Percentiles rank a stretch among this genome's conserved stretches.
Evolutionary conservation across 805 yeast genomes (phyloP).

Genomic region (Scheffersomyces ergatensis): DNA sequence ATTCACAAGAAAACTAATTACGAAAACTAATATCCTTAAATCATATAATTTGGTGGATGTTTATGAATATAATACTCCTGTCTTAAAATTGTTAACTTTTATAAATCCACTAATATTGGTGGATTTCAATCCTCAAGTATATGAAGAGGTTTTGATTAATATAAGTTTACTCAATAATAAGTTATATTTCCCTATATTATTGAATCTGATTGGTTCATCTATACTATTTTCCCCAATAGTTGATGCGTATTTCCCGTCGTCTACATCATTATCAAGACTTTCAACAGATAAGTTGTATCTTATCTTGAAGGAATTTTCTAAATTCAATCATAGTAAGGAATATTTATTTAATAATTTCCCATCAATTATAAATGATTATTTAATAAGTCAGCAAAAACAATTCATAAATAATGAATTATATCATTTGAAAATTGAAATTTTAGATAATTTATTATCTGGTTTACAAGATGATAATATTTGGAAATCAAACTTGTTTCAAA

Average conservation of each 20-base stretch:
- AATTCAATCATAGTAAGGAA: slow-evolving; percentile 13
- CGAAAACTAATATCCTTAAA: slow-evolving; percentile 12
- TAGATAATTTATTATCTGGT: slow-evolving; percentile 20
- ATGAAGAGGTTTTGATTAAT: slow-evolving; percentile 9
- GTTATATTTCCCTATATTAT: slow-evolving; percentile 22
- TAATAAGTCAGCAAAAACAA: slow-evolving; percentile 14
- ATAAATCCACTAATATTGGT: slow-evolving; percentile 13
- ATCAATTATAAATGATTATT: slow-evolving; percentile 16
- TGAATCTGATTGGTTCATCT: slow-evolving; percentile 19
- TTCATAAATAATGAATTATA: slow-evolving; percentile 19
- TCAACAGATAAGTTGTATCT: slow-evolving; percentile 20
- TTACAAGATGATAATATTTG: slow-evolving; percentile 18
- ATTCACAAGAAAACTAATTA: slow-evolving; percentile 8
- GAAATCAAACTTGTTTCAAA: slow-evolving; percentile 10
- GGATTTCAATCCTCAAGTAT: slow-evolving; percentile 8
- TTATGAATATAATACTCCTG: slow-evolving; percentile 13
- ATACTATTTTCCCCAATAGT: slow-evolving; percentile 12
- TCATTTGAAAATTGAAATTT: slow-evolving; percentile 17
- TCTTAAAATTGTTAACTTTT: slow-evolving; percentile 17
- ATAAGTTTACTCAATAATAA: slow-evolving; percentile 11
- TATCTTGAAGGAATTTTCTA: slow-evolving; percentile 18
- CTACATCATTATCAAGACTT: slow-evolving; percentile 10
- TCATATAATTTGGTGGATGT: slow-evolving; percentile 14
- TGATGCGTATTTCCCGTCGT: slow-evolving; percentile 6
- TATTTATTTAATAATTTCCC: slow-evolving; percentile 24